Evolutionary conservation across 2,329 filamentous ascomycete species (phyloP).

Genomic region (Zelopaecilomyces penicillatus): DNA sequence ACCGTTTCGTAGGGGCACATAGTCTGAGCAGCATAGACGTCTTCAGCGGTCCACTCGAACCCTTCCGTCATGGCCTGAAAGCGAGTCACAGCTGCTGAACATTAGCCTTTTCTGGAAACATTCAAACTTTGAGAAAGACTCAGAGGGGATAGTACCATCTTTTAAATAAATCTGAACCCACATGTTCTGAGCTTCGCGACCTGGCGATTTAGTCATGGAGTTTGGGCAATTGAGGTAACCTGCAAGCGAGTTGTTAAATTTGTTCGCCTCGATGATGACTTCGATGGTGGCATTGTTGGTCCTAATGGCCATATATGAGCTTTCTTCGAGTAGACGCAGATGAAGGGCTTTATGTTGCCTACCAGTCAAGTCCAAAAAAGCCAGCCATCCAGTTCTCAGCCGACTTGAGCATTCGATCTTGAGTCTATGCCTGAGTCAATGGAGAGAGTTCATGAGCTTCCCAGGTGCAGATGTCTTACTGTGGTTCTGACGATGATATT

Average conservation of each 20-base stretch:
- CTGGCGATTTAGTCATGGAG: conserved; percentile 40
- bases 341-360: conserved; percentile 5
- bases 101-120: not conserved
- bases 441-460: not conserved
- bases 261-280: conserved; percentile 55
- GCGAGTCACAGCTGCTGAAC: conserved; percentile 44
- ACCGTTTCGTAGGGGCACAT: conserved; percentile 73
- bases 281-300: conserved; percentile 64
- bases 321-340: not conserved
- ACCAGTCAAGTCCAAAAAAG: conserved; percentile 68
- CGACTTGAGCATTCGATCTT: conserved; percentile 68
- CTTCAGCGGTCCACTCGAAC: conserved; percentile 55
- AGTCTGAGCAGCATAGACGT: conserved; percentile 60
- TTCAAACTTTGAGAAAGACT: conserved; percentile 3
- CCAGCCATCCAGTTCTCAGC: conserved; percentile 73
- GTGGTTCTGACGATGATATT: conserved; percentile 69
- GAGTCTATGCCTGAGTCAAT: conserved; percentile 37
- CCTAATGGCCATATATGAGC: conserved; percentile 25
- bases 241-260: conserved; percentile 63
- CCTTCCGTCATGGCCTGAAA: conserved; percentile 46
- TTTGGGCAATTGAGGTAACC: conserved; percentile 62
- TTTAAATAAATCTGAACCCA: conserved; percentile 59
- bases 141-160: conserved; percentile 32
- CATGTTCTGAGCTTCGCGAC: conserved; percentile 43
- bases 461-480: conserved; percentile 19